Evolutionary conservation across 495 filamentous ascomycete genomes (phyloP), one percentile per base, ranked within the genome.

Genomic region (Cladorrhinum samala): DNA sequence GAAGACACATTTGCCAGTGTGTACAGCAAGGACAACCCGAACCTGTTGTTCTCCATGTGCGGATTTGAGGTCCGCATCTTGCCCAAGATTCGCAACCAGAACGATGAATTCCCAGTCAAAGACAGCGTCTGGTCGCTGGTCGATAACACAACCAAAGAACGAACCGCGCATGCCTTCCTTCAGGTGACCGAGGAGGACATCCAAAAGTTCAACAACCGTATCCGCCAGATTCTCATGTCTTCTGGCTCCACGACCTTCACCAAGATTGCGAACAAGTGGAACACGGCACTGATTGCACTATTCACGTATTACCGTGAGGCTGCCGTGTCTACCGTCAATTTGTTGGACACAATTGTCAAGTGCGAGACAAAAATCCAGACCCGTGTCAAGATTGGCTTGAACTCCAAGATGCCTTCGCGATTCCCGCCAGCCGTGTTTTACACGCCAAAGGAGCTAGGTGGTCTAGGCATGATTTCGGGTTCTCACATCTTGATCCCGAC

Each of bases 211-310:
- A 99, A 99, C 69, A 99, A 99, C 63, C 83, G 94, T 7, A 97
- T 99, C 65, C 85, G 94, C 40, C 94, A 99, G 64, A 97, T 99
- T 67, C 80, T 99, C 23, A 99, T 99, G 94, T 95, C 90, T 11
- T 97, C 92, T 55, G 94, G 94, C 21, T 95, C 90, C 3, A 99
- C 94, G 2, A 99, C 94, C 1, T 99, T 99, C 77, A 99, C 94
- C 45, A 99, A 99, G 80, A 99, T 99, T 62, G 94, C 94, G 44
- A 99, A 99, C 70, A 99, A 99, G 70, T 99, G 94, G 94, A 99
- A 99, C 69, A 97, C 94, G 0, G 91, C 87, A 6, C 73, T 99
- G 52, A 99, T 99, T 64, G 92, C 94, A n/a, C 78, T 99, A 21
- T 99, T 99, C 75, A 99, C 94, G 0, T 99, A 99, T 68, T 99